Conservation (phyloP, 352 stramenopile species). For the Globisporangium acanthophoron region DNA sequence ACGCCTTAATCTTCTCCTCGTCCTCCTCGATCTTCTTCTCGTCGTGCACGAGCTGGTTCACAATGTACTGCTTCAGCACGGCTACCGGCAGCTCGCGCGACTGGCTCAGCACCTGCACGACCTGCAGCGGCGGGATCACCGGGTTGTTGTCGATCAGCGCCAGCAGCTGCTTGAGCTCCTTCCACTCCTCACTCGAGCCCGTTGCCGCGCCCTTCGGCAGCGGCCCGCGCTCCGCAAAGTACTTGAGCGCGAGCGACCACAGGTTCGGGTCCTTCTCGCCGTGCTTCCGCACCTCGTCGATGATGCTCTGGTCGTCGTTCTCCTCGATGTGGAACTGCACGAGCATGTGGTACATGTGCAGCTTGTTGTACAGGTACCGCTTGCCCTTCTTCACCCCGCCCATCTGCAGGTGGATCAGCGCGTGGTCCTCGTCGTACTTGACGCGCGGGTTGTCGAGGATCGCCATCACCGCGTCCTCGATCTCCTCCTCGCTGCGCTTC, state of each 20-base stretch:
- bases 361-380: slow-evolving; percentile 92
- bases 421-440: slow-evolving; percentile 90
- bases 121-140: slow-evolving; percentile 78
- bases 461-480: slow-evolving; percentile 76
- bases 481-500: slow-evolving; percentile 42
- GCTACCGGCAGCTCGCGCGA: slow-evolving; percentile 74
- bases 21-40: slow-evolving; percentile 83
- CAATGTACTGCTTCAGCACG: slow-evolving; percentile 82
- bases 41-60: slow-evolving; percentile 76
- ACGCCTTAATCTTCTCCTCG: slow-evolving; percentile 82
- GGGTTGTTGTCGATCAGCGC: slow-evolving; percentile 73
- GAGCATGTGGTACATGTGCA: slow-evolving; percentile 93
- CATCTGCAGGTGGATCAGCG: slow-evolving; percentile 92
- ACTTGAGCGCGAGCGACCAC: slow-evolving; percentile 87
- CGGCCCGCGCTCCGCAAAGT: slow-evolving; percentile 84
- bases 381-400: slow-evolving; percentile 89
- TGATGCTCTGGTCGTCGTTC: slow-evolving; percentile 86
- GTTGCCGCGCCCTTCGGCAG: slow-evolving; percentile 52
- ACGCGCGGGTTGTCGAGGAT: slow-evolving; percentile 89
- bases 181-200: slow-evolving; percentile 56
- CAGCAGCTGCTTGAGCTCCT: slow-evolving; percentile 73
- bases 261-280: slow-evolving; percentile 87
- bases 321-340: slow-evolving; percentile 93
- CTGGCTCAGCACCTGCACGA: slow-evolving; percentile 83
- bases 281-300: slow-evolving; percentile 88